These are phyloP conservation scores for Coemansia sp. DNA, from an alignment of 192 early-diverging fungal genomes.

Conservation along the genomic window DNA sequence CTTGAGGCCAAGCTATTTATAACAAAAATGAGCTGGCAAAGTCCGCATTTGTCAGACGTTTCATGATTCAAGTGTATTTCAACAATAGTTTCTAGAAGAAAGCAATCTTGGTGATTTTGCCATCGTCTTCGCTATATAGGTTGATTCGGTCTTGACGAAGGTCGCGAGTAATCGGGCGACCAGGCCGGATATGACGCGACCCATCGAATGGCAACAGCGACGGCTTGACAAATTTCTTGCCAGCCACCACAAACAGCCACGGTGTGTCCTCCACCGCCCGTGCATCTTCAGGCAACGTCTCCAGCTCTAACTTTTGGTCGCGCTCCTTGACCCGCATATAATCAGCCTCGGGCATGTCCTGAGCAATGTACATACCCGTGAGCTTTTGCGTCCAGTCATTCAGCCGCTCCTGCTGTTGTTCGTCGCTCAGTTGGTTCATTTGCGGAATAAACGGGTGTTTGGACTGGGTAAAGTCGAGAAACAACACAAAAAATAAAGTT, in stretches of 20 bases:
- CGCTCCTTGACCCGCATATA: neutral
- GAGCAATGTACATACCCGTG: neutral
- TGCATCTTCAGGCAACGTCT: neutral
- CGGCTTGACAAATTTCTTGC: neutral
- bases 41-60: neutral
- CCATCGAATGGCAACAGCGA: neutral
- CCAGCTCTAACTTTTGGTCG: neutral
- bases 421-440: neutral
- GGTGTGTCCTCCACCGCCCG: neutral
- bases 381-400: neutral
- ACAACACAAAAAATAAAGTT: constrained; percentile 21
- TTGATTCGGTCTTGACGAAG: constrained; percentile 32
- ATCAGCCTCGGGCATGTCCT: neutral
- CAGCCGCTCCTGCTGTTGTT: neutral
- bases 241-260: neutral
- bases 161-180: constrained; percentile 26
- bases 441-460: neutral
- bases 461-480: constrained; percentile 22
- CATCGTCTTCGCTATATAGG: constrained; percentile 21
- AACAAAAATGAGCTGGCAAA: neutral
- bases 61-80: neutral
- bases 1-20: neutral
- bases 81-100: neutral
- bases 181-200: neutral
- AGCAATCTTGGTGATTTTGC: constrained; percentile 15